Percentiles rank a stretch among this genome's conserved stretches.
These are phyloP conservation scores for Rhinocladiella similis DNA, from an alignment of 2,329 filamentous ascomycete species.

Conservation along the genomic window DNA sequence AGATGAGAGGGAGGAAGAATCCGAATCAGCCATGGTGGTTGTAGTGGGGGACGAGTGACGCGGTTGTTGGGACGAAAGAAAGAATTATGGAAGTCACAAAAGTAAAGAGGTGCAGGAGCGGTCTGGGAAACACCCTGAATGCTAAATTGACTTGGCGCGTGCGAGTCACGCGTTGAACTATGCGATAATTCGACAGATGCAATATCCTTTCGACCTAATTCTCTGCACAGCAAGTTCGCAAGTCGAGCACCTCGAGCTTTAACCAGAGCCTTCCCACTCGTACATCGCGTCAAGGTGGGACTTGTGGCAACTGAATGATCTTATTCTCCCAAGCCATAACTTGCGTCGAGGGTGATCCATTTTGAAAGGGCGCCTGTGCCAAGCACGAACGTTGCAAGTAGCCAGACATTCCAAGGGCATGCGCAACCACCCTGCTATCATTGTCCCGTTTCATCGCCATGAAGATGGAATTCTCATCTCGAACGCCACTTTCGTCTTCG, in stretches of 20 bases:
- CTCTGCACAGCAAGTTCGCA: background rate
- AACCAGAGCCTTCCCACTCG: too few relatives aligned
- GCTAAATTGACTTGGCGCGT: conserved; percentile 8
- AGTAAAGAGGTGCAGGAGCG: conserved; percentile 1
- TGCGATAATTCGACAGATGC: background rate
- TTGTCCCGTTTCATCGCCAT: background rate
- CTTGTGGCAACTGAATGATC: background rate
- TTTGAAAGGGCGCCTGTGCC: background rate
- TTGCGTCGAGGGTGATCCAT: background rate
- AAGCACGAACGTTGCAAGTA: background rate
- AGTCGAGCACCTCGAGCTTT: too few relatives aligned
- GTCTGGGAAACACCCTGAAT: conserved; percentile 5
- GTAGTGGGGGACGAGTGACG: background rate
- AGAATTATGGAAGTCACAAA: background rate
- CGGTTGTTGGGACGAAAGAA: background rate
- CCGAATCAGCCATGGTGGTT: conserved; percentile 52
- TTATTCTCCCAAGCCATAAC: background rate
- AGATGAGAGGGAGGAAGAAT: conserved; percentile 60
- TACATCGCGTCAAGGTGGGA: background rate
- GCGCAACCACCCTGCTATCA: background rate
- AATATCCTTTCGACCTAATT: background rate
- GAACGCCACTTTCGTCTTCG: too few relatives aligned
- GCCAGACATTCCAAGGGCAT: background rate
- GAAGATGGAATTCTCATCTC: too few relatives aligned
- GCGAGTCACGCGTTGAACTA: background rate